These are phyloP conservation scores for Zoysia pacifica DNA, from an alignment of 176 grass and related monocot genomes.

Conservation along the genomic window DNA sequence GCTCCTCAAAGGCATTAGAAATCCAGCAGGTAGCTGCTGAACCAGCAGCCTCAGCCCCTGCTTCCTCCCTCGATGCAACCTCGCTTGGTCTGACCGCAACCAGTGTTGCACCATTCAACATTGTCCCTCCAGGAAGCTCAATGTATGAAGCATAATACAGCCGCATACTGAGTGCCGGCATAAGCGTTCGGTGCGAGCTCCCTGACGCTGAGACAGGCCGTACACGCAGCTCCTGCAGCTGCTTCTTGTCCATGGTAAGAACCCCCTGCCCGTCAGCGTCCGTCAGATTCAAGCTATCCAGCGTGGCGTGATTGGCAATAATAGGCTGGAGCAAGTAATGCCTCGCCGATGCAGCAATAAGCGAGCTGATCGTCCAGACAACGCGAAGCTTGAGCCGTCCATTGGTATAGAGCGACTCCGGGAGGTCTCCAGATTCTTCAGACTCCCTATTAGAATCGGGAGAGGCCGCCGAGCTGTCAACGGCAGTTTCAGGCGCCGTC, in stretches of 20 bases:
- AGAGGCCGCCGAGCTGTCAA: background rate
- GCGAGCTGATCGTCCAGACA: conserved; percentile 90
- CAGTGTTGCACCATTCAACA: conserved; percentile 78
- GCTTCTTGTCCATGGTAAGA: conserved; percentile 73
- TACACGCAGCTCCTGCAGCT: conserved; percentile 67
- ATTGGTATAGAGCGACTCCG: conserved; percentile 61
- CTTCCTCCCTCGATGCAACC: conserved; percentile 41
- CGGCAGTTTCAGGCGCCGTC: background rate
- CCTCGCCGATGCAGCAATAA: conserved; percentile 83
- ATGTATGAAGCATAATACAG: conserved; percentile 65
- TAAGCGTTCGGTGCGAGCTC: conserved; percentile 67
- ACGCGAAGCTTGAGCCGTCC: conserved; percentile 78
- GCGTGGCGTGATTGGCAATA: conserved; percentile 56
- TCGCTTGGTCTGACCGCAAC: conserved; percentile 78
- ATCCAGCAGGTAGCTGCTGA: conserved; percentile 56
- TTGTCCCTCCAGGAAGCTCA: conserved; percentile 59
- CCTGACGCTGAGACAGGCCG: conserved; percentile 58
- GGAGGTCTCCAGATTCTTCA: conserved; percentile 56
- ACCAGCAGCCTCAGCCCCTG: conserved; percentile 28
- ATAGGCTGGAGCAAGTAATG: conserved; percentile 89
- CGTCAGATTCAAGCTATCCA: conserved; percentile 70
- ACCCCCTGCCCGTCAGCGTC: conserved; percentile 79
- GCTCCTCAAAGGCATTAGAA: conserved; percentile 84
- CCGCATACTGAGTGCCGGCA: conserved; percentile 76
- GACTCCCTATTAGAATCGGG: conserved; percentile 24